Base-by-base conservation (phyloP, 2,329 filamentous ascomycete species). In the Esteya vermicola region DNA sequence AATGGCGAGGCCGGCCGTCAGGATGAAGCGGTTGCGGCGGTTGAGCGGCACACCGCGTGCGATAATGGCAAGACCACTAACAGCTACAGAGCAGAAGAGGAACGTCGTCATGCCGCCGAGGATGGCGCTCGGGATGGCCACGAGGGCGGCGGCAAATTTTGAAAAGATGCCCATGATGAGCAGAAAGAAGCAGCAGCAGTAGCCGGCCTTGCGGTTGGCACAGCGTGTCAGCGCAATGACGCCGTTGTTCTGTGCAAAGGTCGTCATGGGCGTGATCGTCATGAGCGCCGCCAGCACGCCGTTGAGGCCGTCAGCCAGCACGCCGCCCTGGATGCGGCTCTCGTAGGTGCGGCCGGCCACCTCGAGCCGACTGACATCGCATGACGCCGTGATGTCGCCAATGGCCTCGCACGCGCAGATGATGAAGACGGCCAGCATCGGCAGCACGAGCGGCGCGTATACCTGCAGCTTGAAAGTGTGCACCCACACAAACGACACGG, bases 161-260 rank as follows among this genome's bases (percentile, higher is more conserved):
- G 81, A 75, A 50, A 89, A 85, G 45, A 91, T 63, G 14, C 85
- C 85, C 75, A 86, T 85, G 48, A 91, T 57, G 45, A 91, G 59
- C 10, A 91, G 69, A 64, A 86, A 86, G 51, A 81, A 67, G 55
- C 72, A 85, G 53, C 78, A 81, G 36, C 78, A 81, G 55, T 85
- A 86, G 5, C 85, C 85, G 6, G 83, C 85, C 35, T 77, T 81
- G 40, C 84, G 74, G 56, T 85, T 89, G 1, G 84, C 84, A 55
- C 83, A 89, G 14, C 82, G 72, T 0, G 84, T 91, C 33, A 91
- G 65, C 0, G 83, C 80, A 45, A 91, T 88, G 38, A 89, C 81
- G 27, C 83, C 83, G 54, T 89, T 88, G 62, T 89, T 89, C 56
- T 88, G 82, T 0, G 83, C 83, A 49, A 88, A 88, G 1, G 78